Conservation (phyloP, 441 rosid genomes). For the Hypseocharis bilobata region DNA sequence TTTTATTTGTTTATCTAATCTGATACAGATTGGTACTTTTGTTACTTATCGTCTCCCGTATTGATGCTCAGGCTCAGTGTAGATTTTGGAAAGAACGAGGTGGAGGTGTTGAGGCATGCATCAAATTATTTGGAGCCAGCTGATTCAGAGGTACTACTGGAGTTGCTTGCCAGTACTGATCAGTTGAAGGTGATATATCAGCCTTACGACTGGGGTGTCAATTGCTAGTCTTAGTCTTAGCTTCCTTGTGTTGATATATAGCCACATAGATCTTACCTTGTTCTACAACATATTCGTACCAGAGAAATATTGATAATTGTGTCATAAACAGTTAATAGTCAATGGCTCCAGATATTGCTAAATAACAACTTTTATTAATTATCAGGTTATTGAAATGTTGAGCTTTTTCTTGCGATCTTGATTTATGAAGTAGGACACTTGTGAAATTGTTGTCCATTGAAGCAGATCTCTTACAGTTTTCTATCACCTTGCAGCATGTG, state of each 20-base stretch:
- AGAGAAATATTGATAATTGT: constrained; percentile 18
- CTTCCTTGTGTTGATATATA: constrained; percentile 15
- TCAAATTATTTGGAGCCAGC: constrained; percentile 57
- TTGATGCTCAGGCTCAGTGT: constrained; percentile 42
- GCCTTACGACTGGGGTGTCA: constrained; percentile 62
- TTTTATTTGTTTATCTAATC: too few relatives aligned
- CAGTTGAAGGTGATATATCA: constrained; percentile 64
- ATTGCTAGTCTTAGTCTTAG: constrained; percentile 32
- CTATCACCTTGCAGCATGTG: too few relatives aligned
- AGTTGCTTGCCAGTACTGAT: constrained; percentile 39
- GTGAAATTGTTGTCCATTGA: too few relatives aligned
- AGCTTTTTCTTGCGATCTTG: too few relatives aligned
- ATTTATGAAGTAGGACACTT: too few relatives aligned
- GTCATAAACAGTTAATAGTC: too few relatives aligned
- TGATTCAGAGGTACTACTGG: constrained; percentile 45
- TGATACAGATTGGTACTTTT: not conserved
- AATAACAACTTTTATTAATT: too few relatives aligned
- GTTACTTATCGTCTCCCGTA: not conserved
- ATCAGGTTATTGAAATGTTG: too few relatives aligned
- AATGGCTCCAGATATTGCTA: too few relatives aligned
- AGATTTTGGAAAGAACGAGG: constrained; percentile 67
- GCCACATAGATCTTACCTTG: constrained; percentile 16
- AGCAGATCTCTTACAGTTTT: too few relatives aligned
- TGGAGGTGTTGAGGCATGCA: constrained; percentile 62
- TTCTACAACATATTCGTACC: not conserved